Evolutionary conservation across 2,329 filamentous ascomycete genomes (phyloP).

Genomic region (Arthrocladium fulminans): DNA sequence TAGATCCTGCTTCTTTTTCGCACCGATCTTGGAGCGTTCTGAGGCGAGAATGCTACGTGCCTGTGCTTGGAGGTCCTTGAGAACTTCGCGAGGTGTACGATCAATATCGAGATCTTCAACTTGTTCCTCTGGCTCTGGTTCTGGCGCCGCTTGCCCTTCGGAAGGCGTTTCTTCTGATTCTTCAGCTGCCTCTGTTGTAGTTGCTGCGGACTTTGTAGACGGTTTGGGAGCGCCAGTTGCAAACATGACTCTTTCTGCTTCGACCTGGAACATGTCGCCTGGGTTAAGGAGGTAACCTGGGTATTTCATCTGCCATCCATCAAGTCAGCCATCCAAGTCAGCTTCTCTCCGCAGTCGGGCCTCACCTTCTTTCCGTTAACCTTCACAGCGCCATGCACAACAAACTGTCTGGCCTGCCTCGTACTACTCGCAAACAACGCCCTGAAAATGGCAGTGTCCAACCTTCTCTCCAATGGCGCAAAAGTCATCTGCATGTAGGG

Average conservation of each 20-base stretch:
- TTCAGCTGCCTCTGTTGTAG: conserved; percentile 22
- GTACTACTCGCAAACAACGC: conserved; percentile 90
- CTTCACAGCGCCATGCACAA: conserved; percentile 83
- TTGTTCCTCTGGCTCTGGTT: conserved; percentile 16
- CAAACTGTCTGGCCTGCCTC: conserved; percentile 86
- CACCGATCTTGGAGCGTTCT: conserved; percentile 48
- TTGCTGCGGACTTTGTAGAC: conserved; percentile 22
- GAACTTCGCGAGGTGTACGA: conserved; percentile 37
- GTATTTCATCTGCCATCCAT: conserved; percentile 64
- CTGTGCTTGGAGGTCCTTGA: conserved; percentile 47
- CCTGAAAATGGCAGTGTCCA: conserved; percentile 92
- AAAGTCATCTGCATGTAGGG: conserved; percentile 97
- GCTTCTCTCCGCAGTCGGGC: conserved; percentile 5
- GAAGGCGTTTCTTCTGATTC: conserved; percentile 21
- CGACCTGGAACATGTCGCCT: conserved; percentile 96
- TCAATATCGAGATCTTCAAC: conserved; percentile 33
- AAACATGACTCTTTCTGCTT: conserved; percentile 76
- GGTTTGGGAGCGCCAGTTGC: conserved; percentile 69
- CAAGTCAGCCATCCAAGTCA: no score
- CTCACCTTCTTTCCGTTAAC: conserved; percentile 92
- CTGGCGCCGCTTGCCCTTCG: conserved; percentile 12
- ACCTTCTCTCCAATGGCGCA: conserved; percentile 76
- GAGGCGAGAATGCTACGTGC: conserved; percentile 53
- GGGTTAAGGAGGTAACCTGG: conserved; percentile 92
- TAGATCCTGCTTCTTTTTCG: conserved; percentile 65